These are phyloP conservation scores for Acanthamoeba lenticulata DNA, from an alignment of 208 protist genomes.

Conservation along the genomic window DNA sequence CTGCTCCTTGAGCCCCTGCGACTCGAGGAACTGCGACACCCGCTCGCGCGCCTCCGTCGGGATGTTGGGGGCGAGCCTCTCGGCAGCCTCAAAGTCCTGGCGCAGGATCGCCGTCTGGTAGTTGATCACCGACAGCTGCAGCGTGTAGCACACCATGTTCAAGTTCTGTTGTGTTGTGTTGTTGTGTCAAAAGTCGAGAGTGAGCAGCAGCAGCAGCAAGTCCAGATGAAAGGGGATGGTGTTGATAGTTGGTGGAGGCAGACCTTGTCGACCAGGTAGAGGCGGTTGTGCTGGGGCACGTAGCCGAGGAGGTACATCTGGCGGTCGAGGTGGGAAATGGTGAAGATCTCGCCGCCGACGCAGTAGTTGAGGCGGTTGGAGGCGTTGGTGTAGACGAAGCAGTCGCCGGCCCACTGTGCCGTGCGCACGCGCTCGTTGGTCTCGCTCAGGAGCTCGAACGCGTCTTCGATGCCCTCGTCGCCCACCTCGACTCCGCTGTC, in stretches of 20 bases:
- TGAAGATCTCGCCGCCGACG: constrained; percentile 95
- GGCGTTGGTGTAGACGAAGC: constrained; percentile 96
- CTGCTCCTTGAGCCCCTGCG: constrained; percentile 87
- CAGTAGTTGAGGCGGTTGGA: constrained; percentile 96
- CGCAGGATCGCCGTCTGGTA: constrained; percentile 97
- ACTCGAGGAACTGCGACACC: constrained; percentile 95
- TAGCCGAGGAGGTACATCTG: constrained; percentile 92
- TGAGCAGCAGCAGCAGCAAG: too few relatives aligned
- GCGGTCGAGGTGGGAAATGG: constrained; percentile 92
- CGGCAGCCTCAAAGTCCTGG: constrained; percentile 93
- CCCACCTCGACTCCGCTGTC: constrained; percentile 82
- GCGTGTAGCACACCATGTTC: constrained; percentile 90
- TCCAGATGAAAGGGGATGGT: too few relatives aligned
- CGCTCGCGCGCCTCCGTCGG: constrained; percentile 89
- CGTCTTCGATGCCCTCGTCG: constrained; percentile 95
- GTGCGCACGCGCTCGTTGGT: constrained; percentile 92
- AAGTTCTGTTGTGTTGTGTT: constrained; percentile 61
- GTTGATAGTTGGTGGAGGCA: not conserved
- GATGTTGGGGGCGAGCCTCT: constrained; percentile 88
- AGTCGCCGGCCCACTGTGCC: constrained; percentile 96
- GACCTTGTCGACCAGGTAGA: constrained; percentile 97
- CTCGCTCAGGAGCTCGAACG: constrained; percentile 96
- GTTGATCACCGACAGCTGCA: constrained; percentile 94
- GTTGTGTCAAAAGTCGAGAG: too few relatives aligned
- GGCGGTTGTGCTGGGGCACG: constrained; percentile 93